A percentile compares a stretch with the other conserved stretches of the same genome.
Conservation (phyloP, 2,329 filamentous ascomycete genomes). For the Fusarium veterinarium region DNA sequence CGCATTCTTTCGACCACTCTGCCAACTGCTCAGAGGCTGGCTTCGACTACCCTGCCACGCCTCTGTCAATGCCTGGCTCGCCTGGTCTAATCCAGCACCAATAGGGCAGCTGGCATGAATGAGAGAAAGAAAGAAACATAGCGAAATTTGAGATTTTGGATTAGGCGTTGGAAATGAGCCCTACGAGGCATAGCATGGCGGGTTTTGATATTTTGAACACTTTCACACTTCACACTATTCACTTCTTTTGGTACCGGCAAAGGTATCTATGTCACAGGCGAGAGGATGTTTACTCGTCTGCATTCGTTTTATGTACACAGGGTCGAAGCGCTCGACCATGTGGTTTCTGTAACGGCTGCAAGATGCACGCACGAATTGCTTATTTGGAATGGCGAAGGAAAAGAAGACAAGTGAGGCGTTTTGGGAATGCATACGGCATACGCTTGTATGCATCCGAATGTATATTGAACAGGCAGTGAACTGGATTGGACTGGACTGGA, state of each 20-base stretch:
- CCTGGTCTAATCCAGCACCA: conserved; percentile 61
- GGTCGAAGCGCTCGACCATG: conserved; percentile 45
- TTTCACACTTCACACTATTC: conserved; percentile 37
- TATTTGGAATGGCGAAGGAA: conserved; percentile 41
- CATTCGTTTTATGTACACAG: conserved; percentile 33
- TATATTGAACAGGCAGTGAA: conserved; percentile 4
- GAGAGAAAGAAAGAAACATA: conserved; percentile 2
- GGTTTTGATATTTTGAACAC: conserved; percentile 40
- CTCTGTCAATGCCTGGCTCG: conserved; percentile 78
- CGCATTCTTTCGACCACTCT: conserved; percentile 78
- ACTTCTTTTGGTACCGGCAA: conserved; percentile 27
- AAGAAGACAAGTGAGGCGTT: conserved; percentile 43
- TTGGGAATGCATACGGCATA: conserved; percentile 33
- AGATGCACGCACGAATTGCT: conserved; percentile 39
- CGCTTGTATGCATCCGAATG: conserved; percentile 28
- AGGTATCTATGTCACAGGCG: conserved; percentile 20
- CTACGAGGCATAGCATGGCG: conserved; percentile 39
- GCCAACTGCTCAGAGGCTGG: conserved; percentile 70
- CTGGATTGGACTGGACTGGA: conserved; percentile 11
- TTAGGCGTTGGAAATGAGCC: conserved; percentile 40
- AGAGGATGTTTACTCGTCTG: conserved; percentile 25
- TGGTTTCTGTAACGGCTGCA: conserved; percentile 42
- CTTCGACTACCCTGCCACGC: conserved; percentile 76
- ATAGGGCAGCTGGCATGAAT: conserved; percentile 14
- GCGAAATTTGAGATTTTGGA: conserved; percentile 35